These are phyloP conservation scores for Lagenidium sp. DNA, from an alignment of 352 stramenopile genomes.

Conservation along the genomic window DNA sequence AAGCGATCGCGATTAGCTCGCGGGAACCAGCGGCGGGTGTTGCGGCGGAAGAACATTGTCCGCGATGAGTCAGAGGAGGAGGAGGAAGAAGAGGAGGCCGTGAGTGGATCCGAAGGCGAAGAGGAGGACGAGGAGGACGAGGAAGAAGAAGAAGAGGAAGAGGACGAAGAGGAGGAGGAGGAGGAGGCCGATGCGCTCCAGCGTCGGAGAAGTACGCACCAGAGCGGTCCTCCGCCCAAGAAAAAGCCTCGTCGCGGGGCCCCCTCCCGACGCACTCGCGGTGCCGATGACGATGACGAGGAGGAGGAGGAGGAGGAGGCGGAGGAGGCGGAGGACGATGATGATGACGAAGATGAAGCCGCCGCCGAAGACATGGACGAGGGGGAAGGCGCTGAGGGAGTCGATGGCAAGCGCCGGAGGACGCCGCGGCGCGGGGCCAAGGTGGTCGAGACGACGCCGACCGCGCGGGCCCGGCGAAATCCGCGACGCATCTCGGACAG, in stretches of 20 bases:
- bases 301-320: slow-evolving; percentile 22
- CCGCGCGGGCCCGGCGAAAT: no score
- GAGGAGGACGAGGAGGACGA: slow-evolving; percentile 11
- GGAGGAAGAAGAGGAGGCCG: slow-evolving; percentile 7
- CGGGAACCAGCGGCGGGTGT: slow-evolving; percentile 6
- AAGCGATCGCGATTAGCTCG: slow-evolving; percentile 41
- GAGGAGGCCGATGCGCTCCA: no score
- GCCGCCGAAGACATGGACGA: slow-evolving; percentile 36
- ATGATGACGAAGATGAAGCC: slow-evolving; percentile 25
- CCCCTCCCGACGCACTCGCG: no score
- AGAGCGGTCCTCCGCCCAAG: no score
- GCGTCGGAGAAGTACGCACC: no score
- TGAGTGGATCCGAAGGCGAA: slow-evolving; percentile 1
- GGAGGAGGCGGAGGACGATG: slow-evolving; percentile 21
- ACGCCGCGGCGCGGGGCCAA: background rate
- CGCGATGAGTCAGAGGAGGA: slow-evolving; percentile 43
- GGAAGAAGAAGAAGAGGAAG: slow-evolving; percentile 21
- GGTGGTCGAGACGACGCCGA: slow-evolving; percentile 13
- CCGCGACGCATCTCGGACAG: no score
- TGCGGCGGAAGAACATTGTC: slow-evolving; percentile 72
- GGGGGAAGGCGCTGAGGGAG: slow-evolving; percentile 25
- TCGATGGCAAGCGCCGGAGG: slow-evolving; percentile 13
- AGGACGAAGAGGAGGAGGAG: slow-evolving; percentile 20
- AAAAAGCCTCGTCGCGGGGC: no score
- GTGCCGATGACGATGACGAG: slow-evolving; percentile 8